A percentile compares a stretch with the other conserved stretches of the same genome.
Conservation (phyloP, 108 stramenopile genomes). For the Parietichytrium sp. region DNA sequence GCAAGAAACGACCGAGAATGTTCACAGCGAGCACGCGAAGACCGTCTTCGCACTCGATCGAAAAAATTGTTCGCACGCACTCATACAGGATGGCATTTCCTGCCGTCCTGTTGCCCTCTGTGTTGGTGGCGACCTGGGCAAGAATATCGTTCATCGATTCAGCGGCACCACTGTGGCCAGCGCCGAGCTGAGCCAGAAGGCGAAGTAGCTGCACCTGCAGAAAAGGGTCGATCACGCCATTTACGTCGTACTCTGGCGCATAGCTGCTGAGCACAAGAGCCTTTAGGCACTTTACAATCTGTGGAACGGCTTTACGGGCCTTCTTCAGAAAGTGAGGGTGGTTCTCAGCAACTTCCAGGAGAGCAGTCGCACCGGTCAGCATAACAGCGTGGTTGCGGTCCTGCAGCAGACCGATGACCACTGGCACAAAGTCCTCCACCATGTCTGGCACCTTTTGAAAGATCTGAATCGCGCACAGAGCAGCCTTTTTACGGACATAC, state of each 20-base stretch:
- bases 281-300: constrained; percentile 82
- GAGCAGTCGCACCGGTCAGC: constrained; percentile 87
- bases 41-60: constrained; percentile 76
- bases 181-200: constrained; percentile 80
- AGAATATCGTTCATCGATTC: constrained; percentile 85
- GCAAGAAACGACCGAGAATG: constrained; percentile 94
- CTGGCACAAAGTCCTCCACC: constrained; percentile 91
- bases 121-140: constrained; percentile 97
- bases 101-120: constrained; percentile 93
- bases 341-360: constrained; percentile 70
- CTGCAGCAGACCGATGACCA: constrained; percentile 78
- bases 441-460: constrained; percentile 77
- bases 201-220: constrained; percentile 68
- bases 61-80: constrained; percentile 96
- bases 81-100: constrained; percentile 99
- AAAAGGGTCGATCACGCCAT: constrained; percentile 76
- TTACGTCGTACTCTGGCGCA: constrained; percentile 91
- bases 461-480: constrained; percentile 81
- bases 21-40: constrained; percentile 94
- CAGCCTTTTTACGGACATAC: constrained; percentile 94
- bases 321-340: constrained; percentile 18
- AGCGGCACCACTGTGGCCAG: constrained; percentile 55
- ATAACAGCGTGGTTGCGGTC: constrained; percentile 94
- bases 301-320: constrained; percentile 72
- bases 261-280: constrained; percentile 86